Evolutionary conservation across 176 grass and related monocot genomes (phyloP).

Genomic region (Cenchrus americanus): DNA sequence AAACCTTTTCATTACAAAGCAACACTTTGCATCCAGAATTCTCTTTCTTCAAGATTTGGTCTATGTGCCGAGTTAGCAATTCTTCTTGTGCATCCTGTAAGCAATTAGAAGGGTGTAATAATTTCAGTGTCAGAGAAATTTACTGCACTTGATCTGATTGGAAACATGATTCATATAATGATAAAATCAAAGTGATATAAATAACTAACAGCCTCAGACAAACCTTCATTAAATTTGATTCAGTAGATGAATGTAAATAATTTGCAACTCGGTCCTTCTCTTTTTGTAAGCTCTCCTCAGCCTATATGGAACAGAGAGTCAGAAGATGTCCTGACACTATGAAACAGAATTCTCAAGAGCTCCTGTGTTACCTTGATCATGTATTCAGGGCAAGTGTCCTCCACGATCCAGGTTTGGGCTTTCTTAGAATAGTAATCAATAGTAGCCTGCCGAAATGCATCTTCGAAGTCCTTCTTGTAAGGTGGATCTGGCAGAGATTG

Average conservation of each 20-base stretch:
- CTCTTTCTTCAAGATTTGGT: constrained; percentile 70
- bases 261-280: constrained; percentile 68
- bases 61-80: constrained; percentile 48
- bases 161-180: constrained; percentile 11
- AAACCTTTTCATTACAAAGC: constrained; percentile 75
- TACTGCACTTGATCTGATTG: background rate
- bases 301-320: constrained; percentile 43
- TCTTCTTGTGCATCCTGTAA: constrained; percentile 66
- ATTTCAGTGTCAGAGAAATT: constrained; percentile 12
- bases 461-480: constrained; percentile 60
- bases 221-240: constrained; percentile 66
- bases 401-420: constrained; percentile 47
- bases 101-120: constrained; percentile 1
- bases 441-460: constrained; percentile 51
- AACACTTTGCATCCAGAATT: constrained; percentile 73
- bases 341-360: background rate
- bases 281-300: constrained; percentile 71
- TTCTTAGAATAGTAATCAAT: constrained; percentile 70
- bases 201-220: background rate
- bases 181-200: background rate
- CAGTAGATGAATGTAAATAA: constrained; percentile 69
- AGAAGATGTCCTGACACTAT: background rate
- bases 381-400: constrained; percentile 53
- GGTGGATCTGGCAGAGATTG: background rate
- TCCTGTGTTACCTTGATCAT: constrained; percentile 58